Evolutionary conservation across 441 rosid species (phyloP), one percentile per base, ranked within the genome.

Genomic region (Mallotus japonicus): DNA sequence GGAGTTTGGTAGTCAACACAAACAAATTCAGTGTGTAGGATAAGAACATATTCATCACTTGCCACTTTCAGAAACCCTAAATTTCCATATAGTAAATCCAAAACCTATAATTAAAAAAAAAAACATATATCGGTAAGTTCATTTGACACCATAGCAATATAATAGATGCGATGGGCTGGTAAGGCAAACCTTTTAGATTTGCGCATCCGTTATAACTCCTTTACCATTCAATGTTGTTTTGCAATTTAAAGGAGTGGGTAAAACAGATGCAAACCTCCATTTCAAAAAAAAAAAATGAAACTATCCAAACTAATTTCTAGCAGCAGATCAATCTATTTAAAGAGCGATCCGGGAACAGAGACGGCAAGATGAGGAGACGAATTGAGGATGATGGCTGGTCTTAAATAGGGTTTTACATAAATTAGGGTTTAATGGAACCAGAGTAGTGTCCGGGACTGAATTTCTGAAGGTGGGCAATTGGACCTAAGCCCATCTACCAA

Each of bases 121-220:
- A 42, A 3, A 5, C 28, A n/a, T 62, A 69, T 86, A 24, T 86
- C n/a, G 87, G 83, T 65, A 62, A 73, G 82, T 80, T 81, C 83
- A 89, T 87, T 89, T 85, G 91, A 87, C 87, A 8, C 85, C 85
- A 87, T 72, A 32, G 87, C 90, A 79, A 83, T 32, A 51, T 66
- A 47, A 19, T 62, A 61, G 63, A 69, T 72, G 87, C 88, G 55
- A 81, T 80, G 87, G 79, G 87, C 83, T 87, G 87, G 88, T 84
- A 85, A 85, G 89, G 78, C 77, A 28, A 71, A 79, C 86, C 88
- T 68, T 63, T 19, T 72, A 63, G 57, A 70, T 83, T 61, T 86
- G 50, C 64, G 92, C 86, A 76, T 74, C 86, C 57, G 81, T 82
- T 88, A 63, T 84, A 85, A 69, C 87, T 76, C 87, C 92, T 73